Conservation (phyloP, 1,139 yeast genomes). For the Starmera stellimalicola region DNA sequence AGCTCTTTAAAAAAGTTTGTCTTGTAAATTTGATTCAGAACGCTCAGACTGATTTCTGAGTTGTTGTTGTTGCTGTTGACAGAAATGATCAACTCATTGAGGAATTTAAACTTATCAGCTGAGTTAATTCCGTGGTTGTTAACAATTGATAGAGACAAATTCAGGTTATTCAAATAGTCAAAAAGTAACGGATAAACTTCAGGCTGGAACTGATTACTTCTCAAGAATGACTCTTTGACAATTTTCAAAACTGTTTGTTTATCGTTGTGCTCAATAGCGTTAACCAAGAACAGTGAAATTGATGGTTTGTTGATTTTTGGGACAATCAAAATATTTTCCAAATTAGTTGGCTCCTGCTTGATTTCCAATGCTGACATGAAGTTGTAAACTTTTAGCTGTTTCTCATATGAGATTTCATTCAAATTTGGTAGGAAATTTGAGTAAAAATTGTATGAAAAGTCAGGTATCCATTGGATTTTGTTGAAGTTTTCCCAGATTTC, state of each 20-base stretch:
- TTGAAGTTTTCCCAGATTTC: constrained; percentile 25
- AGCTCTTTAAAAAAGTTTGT: constrained; percentile 22
- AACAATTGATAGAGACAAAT: constrained; percentile 23
- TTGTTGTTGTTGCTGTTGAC: constrained; percentile 6
- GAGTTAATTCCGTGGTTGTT: constrained; percentile 21
- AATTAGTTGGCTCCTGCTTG: constrained; percentile 1
- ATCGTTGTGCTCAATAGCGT: constrained; percentile 24
- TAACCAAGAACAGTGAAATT: constrained; percentile 18
- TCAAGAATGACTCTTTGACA: constrained; percentile 28
- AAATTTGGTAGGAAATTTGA: constrained; percentile 23
- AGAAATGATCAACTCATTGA: constrained; percentile 14
- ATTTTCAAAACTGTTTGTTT: constrained; percentile 24
- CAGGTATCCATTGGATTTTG: constrained; percentile 28
- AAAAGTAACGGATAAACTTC: constrained; percentile 24
- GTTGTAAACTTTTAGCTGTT: constrained; percentile 21
- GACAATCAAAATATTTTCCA: constrained; percentile 8
- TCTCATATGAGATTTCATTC: constrained; percentile 19
- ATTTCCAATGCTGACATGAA: constrained; percentile 24
- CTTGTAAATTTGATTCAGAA: constrained; percentile 7
- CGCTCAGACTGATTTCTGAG: constrained; percentile 13
- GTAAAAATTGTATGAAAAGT: constrained; percentile 29
- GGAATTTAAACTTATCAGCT: constrained; percentile 19
- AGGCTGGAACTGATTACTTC: constrained; percentile 21
- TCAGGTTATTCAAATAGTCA: constrained; percentile 22
- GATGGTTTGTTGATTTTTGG: constrained; percentile 9